These are phyloP conservation scores for Ballota nigra DNA, from an alignment of 257 asterid genomes.

Conservation along the genomic window DNA sequence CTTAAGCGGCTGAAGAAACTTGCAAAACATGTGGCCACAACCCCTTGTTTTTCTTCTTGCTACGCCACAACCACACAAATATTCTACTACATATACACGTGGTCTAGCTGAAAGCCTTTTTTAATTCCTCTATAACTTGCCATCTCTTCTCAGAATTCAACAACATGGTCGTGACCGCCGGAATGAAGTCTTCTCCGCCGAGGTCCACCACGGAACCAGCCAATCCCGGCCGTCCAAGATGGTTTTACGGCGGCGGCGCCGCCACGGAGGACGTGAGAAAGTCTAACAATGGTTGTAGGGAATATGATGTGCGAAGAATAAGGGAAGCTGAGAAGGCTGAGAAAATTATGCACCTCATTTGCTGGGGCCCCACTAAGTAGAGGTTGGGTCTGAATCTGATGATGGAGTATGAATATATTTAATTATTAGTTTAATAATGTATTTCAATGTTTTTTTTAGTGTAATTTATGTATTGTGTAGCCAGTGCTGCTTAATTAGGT, in stretches of 20 bases:
- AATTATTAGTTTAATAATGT: neutral
- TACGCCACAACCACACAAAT: conserved; percentile 21
- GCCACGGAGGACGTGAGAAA: conserved; percentile 18
- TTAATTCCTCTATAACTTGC: neutral
- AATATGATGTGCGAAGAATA: conserved; percentile 20
- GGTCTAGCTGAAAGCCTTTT: neutral
- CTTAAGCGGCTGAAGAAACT: neutral
- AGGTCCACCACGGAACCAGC: conserved; percentile 18
- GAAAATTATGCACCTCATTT: conserved; percentile 49
- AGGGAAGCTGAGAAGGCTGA: conserved; percentile 56
- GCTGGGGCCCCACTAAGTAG: conserved; percentile 48
- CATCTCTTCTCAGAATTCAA: too few species aligned
- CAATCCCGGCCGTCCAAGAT: conserved; percentile 14
- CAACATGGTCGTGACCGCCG: conserved; percentile 13
- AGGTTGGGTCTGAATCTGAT: neutral
- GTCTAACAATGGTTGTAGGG: conserved; percentile 3
- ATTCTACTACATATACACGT: conserved; percentile 1
- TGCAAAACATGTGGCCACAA: conserved; percentile 31
- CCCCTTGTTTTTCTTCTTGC: conserved; percentile 26
- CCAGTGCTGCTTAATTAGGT: neutral
- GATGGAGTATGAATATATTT: neutral
- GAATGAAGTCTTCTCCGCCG: conserved; percentile 23
- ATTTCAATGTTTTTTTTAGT: neutral
- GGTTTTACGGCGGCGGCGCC: conserved; percentile 24
- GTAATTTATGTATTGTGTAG: neutral